phyloP scores from a whole-genome alignment of 2,329 filamentous ascomycete genomes.

The Botrytis fabae region DNA sequence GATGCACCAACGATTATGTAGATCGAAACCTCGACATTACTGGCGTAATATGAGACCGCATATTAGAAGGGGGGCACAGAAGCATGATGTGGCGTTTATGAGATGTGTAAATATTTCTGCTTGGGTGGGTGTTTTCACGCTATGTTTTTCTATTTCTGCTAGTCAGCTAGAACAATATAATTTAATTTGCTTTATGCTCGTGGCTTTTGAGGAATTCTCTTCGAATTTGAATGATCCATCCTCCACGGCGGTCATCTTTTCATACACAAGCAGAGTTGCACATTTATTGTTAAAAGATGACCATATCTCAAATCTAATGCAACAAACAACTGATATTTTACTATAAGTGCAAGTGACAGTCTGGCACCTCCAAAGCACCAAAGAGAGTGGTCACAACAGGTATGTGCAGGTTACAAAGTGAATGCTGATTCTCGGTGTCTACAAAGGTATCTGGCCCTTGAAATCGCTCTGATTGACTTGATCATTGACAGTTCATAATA shows the following conservation, averaged over 20 bases:
- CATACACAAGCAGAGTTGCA: too few species aligned
- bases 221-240: neutral
- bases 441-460: neutral
- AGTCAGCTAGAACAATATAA: slow-evolving; percentile 6
- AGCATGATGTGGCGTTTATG: neutral
- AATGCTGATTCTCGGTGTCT: neutral
- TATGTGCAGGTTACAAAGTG: neutral
- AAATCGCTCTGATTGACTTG: neutral
- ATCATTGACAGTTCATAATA: neutral
- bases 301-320: neutral
- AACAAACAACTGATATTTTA: neutral
- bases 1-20: neutral
- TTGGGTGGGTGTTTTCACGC: neutral
- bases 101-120: neutral
- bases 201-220: too few species aligned
- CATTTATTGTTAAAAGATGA: neutral
- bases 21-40: neutral
- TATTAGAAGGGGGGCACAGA: neutral
- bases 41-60: neutral
- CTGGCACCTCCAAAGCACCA: neutral
- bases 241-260: neutral
- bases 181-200: neutral
- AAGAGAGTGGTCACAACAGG: neutral
- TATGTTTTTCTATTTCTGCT: slow-evolving; percentile 3
- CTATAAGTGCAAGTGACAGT: neutral